Base-by-base conservation (phyloP, 352 stramenopile genomes). In the Thalassiosira exigua region DNA sequence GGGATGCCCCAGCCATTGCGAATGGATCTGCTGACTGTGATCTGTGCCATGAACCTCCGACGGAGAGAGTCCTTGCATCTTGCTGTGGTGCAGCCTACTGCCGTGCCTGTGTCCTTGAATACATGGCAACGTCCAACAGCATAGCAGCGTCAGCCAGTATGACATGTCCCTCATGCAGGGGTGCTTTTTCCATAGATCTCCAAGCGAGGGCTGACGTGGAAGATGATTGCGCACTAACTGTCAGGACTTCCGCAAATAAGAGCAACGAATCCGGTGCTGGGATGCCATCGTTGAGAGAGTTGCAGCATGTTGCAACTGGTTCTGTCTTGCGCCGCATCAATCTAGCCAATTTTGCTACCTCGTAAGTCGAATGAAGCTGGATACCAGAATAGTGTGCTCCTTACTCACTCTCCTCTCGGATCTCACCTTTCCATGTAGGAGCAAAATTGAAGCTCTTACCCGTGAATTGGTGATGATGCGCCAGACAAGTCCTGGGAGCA, bases 391-490 rank as follows among this genome's bases (percentile, higher is more conserved):
- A n/a, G n/a, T n/a, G n/a, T n/a, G n/a, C n/a, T n/a, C n/a, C n/a
- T n/a, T n/a, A n/a, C n/a, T n/a, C n/a, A n/a, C n/a, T n/a, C n/a
- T n/a, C n/a, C n/a, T n/a, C n/a, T n/a, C n/a, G n/a, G n/a, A n/a
- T n/a, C n/a, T n/a, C n/a, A n/a, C n/a, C n/a, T n/a, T n/a, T n/a
- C n/a, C n/a, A n/a, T n/a, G n/a, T n/a, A n/a, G n/a, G n/a, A n/a
- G 95, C 2, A 99, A 99, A 87, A 97, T 99, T 54, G 97, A 99
- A 86, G 97, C 97, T 2, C 76, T 99, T 3, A 97, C 98, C 81
- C 89, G 98, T 74, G 97, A 99, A 76, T 81, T 99, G 0, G 91
- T 98, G 52, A 79, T 93, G 32, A 99, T 99, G 96, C 90, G 96
- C 22, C 52, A 91, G 61, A 90, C 90, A 0, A 97, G 98, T 76